Evolutionary conservation across 2,329 filamentous ascomycete genomes (phyloP), one percentile per base, ranked within the genome.

Genomic region (Thelonectria discophora): DNA sequence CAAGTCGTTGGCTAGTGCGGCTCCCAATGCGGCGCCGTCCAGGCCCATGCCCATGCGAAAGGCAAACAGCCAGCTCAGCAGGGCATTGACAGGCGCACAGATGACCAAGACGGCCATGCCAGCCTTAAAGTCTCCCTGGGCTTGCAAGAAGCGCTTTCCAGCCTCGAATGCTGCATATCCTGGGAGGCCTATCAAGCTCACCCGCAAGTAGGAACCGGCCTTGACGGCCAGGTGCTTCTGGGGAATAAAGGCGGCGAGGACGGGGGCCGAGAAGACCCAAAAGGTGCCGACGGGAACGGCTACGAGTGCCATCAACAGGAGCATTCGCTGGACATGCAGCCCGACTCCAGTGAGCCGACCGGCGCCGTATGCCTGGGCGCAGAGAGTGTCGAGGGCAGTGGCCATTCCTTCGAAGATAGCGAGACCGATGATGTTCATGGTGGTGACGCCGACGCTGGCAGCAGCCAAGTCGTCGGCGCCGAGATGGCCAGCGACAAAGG

Each of bases 141-240:
- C 81, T 67, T 86, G 83, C 3, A 85, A 76, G 63, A 85, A 86
- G 0, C 84, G 76, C 68, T 86, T 86, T 2, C 81, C 75, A 0
- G 81, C 81, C 63, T 86, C 84, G 30, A 86, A 86, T 3, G 78
- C 77, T 1, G 81, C 82, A 56, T 85, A 86, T 3, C 82, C 83
- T 1, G 84, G 84, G 1, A 84, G 74, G 0, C 83, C 82, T 7
- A 83, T 69, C 2, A 86, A 73, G 42, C 82, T 79, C 34, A 83
- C 76, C 4, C 78, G 75, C 34, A 86, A 67, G 58, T 84, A 86
- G 0, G 72, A 74, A 12, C 83, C 82, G 0, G 83, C 84, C 63
- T 81, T 79, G 32, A 78, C 68, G 2, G 82, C 82, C 5, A 86
- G 69, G 15, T 80, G 73, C 17, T 77, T 74, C 63, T 85, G 82